Conservation (phyloP, 177 flowering plant species). For the Vitis hybrid region DNA sequence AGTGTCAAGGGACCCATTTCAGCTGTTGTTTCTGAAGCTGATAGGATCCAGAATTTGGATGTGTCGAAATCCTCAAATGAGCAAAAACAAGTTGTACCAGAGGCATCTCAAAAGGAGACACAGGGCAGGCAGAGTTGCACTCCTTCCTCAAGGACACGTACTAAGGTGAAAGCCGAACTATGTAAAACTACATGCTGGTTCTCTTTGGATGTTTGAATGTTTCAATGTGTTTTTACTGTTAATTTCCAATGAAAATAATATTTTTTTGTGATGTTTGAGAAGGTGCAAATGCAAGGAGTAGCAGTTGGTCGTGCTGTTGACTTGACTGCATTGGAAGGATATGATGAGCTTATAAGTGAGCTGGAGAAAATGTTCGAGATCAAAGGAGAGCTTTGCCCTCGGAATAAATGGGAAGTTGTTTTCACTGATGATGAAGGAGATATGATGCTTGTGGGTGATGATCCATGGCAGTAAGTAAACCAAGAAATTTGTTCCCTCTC, state of each 20-base stretch:
- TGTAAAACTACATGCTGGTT: neutral
- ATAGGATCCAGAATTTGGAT: slow-evolving; percentile 15
- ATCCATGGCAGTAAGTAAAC: slow-evolving; percentile 75
- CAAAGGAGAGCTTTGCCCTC: slow-evolving; percentile 58
- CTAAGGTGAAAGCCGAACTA: slow-evolving; percentile 37
- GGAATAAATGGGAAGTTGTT: slow-evolving; percentile 62
- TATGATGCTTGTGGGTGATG: slow-evolving; percentile 87
- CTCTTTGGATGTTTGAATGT: neutral
- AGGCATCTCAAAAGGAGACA: slow-evolving; percentile 27
- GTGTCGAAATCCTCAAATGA: slow-evolving; percentile 22
- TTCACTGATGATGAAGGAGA: slow-evolving; percentile 81
- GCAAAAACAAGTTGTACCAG: slow-evolving; percentile 13
- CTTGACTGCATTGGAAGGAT: slow-evolving; percentile 46
- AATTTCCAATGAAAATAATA: neutral
- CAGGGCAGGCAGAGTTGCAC: slow-evolving; percentile 28
- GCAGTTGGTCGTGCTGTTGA: slow-evolving; percentile 82
- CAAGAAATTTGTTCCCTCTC: neutral
- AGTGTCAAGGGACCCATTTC: slow-evolving; percentile 8
- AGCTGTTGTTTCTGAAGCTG: slow-evolving; percentile 18
- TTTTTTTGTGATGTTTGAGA: neutral
- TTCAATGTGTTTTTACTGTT: neutral
- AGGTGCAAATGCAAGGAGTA: slow-evolving; percentile 89
- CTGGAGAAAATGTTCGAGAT: slow-evolving; percentile 78
- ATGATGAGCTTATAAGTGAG: slow-evolving; percentile 55
- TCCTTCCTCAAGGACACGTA: slow-evolving; percentile 45